Base-by-base conservation (phyloP, 352 stramenopile species). In the Hyaloperonospora arabidopsidis region DNA sequence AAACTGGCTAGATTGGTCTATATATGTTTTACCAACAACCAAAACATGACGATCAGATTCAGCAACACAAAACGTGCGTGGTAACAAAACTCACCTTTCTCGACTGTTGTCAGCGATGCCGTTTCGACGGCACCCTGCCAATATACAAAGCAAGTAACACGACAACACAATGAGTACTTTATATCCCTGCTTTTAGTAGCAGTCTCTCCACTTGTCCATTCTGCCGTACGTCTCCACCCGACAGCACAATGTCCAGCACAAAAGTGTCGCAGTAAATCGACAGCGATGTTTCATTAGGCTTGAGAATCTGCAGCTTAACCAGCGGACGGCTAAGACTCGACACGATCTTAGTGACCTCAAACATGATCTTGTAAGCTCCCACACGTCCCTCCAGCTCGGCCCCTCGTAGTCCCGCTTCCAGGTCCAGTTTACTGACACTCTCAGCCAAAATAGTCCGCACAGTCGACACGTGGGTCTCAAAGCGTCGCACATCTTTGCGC, bases 261-360 rank as follows among this genome's bases (percentile, higher is more conserved):
- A 94, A 94, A 0, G 84, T 94, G 54, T 94, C 84, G 54, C 84
- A 94, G 64, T 92, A 94, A 45, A 94, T 74, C 11, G 78, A 91
- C 38, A 94, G 64, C 43, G 81, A 91, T 12, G 79, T 86, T 36
- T 92, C 84, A 55, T 86, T 89, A 14, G 84, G 81, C 54, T 94
- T 92, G 40, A 91, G 67, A 47, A 92, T 90, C 74, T 93, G 77
- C 36, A 94, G 65, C 68, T 91, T 89, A 18, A 94, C 84, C 10
- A 90, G 71, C 43, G 84, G 84, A 1, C 84, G 81, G 51, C 84
- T 94, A 50, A 94, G 71, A 29, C 81, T 86, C 40, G 79, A 87
- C 29, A 85, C 77, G 56, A 94, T 92, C 66, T 89, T 90, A 44
- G 84, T 92, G 23, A 94, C 84, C 52, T 94, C 84, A 46, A 94